Base-by-base conservation (phyloP, 2,329 filamentous ascomycete species). In the Orbilia brochopaga region DNA sequence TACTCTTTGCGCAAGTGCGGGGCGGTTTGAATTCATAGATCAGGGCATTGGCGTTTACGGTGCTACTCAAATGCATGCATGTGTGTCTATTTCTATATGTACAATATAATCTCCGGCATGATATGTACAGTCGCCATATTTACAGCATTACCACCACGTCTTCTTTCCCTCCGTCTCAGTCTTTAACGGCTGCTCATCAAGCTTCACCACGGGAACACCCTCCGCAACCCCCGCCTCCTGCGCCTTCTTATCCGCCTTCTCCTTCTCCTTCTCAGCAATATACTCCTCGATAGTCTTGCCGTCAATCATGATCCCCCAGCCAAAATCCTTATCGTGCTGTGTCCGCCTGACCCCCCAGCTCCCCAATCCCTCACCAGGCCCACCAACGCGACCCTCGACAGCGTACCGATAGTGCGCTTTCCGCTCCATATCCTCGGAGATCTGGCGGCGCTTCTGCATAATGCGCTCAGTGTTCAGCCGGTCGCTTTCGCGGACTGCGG, bases 351-450 rank as follows among this genome's bases (percentile, higher is more conserved):
- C 59, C 40, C 64, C 59, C 70, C 64, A 73, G 53, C 62, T 63
- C 0, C 70, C 70, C 24, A 64, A 11, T 15, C 64, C 70, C 23
- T 73, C 63, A 40, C 60, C 60, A 0, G 67, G 50, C 23, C 37
- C 70, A 21, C 64, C 66, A 15, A 62, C 57, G 27, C 48, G 62
- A 11, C 55, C 57, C 51, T 74, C 66, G 44, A 67, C 67, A 8
- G 67, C 52, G 53, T 63, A 60, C 17, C 60, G 44, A 51, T 72
- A 74, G 50, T 58, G 58, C 63, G 66, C 62, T 53, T 73, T 64
- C 57, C 70, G 30, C 56, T 67, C 64, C 74, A 69, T 57, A 64
- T 66, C 70, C 58, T 74, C 62, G 19, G 61, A 60, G 24, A 73
- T 65, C 62, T 73, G 63, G 7, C 70, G 24, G 8, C 70, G 35